Conservation (phyloP, 306 rosid genomes). For the Oemleria cerasiformis region DNA sequence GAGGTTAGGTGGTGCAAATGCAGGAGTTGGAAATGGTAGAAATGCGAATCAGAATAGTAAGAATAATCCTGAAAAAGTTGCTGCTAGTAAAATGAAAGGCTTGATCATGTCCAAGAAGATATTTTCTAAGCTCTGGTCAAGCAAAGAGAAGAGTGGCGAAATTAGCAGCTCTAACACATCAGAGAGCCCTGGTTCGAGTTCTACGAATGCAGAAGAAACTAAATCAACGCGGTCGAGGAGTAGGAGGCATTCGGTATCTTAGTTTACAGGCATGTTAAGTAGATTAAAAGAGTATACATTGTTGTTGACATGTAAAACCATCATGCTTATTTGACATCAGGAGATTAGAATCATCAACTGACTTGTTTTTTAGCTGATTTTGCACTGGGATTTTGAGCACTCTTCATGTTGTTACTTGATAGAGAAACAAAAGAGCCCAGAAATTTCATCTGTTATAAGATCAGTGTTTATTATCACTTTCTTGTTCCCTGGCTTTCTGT, state of each 20-base stretch:
- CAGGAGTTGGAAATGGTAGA: constrained; percentile 27
- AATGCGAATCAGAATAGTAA: constrained; percentile 32
- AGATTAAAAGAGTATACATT: constrained; percentile 15
- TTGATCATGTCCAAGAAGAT: constrained; percentile 59
- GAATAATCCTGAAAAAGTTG: constrained; percentile 42
- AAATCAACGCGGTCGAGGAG: constrained; percentile 86
- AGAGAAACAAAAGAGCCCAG: neutral
- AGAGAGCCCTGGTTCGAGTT: constrained; percentile 85
- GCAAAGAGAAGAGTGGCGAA: constrained; percentile 70
- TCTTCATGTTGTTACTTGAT: neutral
- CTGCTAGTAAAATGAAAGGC: constrained; percentile 64
- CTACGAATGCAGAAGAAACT: constrained; percentile 73
- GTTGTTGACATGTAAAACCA: constrained; percentile 32
- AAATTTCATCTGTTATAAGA: neutral
- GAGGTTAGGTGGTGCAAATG: constrained; percentile 36
- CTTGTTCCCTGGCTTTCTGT: neutral
- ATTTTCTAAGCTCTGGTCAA: constrained; percentile 86
- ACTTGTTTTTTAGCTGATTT: constrained; percentile 40
- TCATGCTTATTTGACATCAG: constrained; percentile 40
- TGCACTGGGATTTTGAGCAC: constrained; percentile 17
- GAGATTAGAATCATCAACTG: constrained; percentile 45
- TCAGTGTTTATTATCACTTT: neutral
- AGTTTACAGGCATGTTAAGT: constrained; percentile 26
- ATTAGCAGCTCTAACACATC: constrained; percentile 88
- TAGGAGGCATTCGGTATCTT: constrained; percentile 76